Evolutionary conservation across 2,329 filamentous ascomycete species (phyloP).

Genomic region (Sordariomycetes sp.): DNA sequence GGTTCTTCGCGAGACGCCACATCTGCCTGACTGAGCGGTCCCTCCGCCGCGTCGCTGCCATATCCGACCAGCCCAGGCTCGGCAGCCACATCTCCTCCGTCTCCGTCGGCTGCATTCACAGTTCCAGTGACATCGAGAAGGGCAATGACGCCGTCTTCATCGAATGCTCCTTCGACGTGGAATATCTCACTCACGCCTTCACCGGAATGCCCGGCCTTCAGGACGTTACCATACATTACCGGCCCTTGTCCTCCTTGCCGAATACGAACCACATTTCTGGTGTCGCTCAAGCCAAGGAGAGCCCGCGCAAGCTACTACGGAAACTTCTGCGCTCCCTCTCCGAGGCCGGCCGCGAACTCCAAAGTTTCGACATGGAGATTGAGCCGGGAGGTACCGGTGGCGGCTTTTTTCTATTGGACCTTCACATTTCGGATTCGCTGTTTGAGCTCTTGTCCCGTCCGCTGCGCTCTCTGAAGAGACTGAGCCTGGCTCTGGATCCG

Average conservation of each 20-base stretch:
- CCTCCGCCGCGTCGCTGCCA: not conserved
- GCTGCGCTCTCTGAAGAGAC: not conserved
- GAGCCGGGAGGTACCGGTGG: not conserved
- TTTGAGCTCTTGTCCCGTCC: not conserved
- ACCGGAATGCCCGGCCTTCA: not conserved
- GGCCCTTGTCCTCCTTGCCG: not conserved
- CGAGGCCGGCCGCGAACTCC: not conserved
- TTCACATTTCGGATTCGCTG: not conserved
- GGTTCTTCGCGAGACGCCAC: conserved; percentile 2
- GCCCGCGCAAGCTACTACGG: not conserved
- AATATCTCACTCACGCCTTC: not conserved
- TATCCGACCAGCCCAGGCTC: not conserved
- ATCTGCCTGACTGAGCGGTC: not conserved
- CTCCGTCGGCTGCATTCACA: not conserved
- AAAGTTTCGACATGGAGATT: not conserved
- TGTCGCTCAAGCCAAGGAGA: not conserved
- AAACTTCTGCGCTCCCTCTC: not conserved
- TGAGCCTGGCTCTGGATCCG: not conserved
- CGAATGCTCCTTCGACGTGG: not conserved
- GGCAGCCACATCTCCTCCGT: not conserved
- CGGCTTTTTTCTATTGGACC: not conserved
- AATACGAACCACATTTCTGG: not conserved
- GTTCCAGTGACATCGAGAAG: not conserved
- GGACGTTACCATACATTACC: not conserved
- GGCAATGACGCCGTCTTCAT: not conserved